Percentiles rank a stretch among this genome's conserved stretches.
Conservation (phyloP, 768 basidiomycete genomes). For the Naganishia randhawae region DNA sequence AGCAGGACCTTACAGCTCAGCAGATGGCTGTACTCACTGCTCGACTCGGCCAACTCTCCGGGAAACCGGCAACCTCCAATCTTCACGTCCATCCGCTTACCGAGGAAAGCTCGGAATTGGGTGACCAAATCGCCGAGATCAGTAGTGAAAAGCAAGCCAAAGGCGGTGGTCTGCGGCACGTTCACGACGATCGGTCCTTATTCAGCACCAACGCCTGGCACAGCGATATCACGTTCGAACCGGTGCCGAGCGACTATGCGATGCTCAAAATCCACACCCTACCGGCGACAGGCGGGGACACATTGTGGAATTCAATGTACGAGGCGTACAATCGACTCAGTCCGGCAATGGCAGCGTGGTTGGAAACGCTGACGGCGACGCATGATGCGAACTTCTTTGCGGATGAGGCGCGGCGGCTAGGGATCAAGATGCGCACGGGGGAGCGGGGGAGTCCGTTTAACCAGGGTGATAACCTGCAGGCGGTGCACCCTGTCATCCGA, state of each 20-base stretch:
- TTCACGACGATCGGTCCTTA: slow-evolving; percentile 41
- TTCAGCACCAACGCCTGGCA: slow-evolving; percentile 41
- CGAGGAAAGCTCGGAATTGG: slow-evolving; percentile 44
- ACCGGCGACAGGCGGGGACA: slow-evolving; percentile 47
- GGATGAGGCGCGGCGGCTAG: slow-evolving; percentile 40
- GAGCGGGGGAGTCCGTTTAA: slow-evolving; percentile 49
- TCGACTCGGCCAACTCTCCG: slow-evolving; percentile 40
- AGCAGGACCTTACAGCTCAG: slow-evolving; percentile 43
- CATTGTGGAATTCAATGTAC: slow-evolving; percentile 46
- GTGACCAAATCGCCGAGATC: slow-evolving; percentile 40
- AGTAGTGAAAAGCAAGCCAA: slow-evolving; percentile 38
- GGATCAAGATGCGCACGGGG: slow-evolving; percentile 40
- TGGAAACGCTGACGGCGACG: slow-evolving; percentile 46
- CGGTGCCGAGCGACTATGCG: slow-evolving; percentile 43
- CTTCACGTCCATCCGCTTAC: slow-evolving; percentile 48
- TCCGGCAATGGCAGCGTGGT: slow-evolving; percentile 40
- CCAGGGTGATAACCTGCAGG: slow-evolving; percentile 45
- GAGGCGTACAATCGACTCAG: slow-evolving; percentile 47
- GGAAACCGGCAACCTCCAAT: slow-evolving; percentile 41
- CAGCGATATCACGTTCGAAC: slow-evolving; percentile 50
- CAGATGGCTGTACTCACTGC: slow-evolving; percentile 42
- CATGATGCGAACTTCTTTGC: slow-evolving; percentile 51
- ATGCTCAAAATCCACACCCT: slow-evolving; percentile 50
- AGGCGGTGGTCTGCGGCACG: slow-evolving; percentile 37
- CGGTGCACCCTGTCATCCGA: slow-evolving; percentile 48